Conservation (phyloP, 2,329 filamentous ascomycete genomes). For the Venturia pyrina region DNA sequence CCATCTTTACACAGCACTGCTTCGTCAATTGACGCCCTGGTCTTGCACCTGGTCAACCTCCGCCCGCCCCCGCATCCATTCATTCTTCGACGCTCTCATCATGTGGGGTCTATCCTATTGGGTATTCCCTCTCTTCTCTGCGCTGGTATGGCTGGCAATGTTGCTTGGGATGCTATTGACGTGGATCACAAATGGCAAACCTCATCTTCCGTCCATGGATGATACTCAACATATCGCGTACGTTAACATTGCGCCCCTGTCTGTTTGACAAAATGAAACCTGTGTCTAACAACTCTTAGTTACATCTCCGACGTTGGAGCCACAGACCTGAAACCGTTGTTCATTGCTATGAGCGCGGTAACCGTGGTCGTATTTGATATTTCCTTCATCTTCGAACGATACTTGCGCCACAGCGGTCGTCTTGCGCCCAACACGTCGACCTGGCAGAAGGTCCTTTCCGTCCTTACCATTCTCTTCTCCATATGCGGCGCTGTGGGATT, state of each 20-base stretch:
- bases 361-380: constrained; percentile 74
- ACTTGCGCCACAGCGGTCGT: constrained; percentile 71
- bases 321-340: constrained; percentile 60
- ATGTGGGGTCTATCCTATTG: constrained; percentile 39
- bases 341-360: constrained; percentile 60
- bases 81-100: background rate
- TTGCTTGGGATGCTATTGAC: constrained; percentile 60
- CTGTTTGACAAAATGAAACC: background rate
- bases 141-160: constrained; percentile 43
- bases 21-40: background rate
- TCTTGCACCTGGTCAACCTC: background rate
- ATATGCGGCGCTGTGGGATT: constrained; percentile 68
- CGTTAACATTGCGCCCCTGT: constrained; percentile 25
- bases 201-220: constrained; percentile 52
- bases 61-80: background rate
- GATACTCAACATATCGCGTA: constrained; percentile 53
- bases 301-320: constrained; percentile 47
- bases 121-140: constrained; percentile 61
- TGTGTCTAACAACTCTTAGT: constrained; percentile 11
- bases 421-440: constrained; percentile 60
- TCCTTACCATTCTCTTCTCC: constrained; percentile 56
- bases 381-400: constrained; percentile 71
- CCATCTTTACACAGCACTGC: background rate
- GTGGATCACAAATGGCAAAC: constrained; percentile 53
- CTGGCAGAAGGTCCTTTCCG: constrained; percentile 53